A percentile compares a stretch with the other conserved stretches of the same genome.
Evolutionary conservation across 495 filamentous ascomycete genomes (phyloP).

Genomic region (Aspergillus hancockii): DNA sequence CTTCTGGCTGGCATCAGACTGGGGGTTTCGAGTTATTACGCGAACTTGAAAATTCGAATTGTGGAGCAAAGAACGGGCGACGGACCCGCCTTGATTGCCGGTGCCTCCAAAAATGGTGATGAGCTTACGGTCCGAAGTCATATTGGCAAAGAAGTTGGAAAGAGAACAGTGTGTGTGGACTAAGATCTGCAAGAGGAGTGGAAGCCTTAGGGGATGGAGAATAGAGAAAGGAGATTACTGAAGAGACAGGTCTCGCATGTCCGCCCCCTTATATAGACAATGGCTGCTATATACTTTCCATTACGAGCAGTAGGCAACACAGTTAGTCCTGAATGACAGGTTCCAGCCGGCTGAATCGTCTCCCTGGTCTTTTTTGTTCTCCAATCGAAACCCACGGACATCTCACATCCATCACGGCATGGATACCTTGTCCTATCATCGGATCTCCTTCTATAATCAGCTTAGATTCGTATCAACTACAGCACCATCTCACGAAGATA

Average conservation of each 20-base stretch:
- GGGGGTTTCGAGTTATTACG: constrained; percentile 40
- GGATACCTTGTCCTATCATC: not conserved
- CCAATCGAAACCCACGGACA: too few species aligned
- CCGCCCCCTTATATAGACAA: not conserved
- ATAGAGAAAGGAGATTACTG: not conserved
- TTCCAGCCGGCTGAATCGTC: not conserved
- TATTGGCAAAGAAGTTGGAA: not conserved
- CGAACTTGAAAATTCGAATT: constrained; percentile 37
- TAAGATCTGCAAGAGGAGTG: not conserved
- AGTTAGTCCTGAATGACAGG: not conserved
- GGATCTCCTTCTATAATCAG: not conserved
- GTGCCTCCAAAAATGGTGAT: constrained; percentile 28
- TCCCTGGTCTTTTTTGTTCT: not conserved
- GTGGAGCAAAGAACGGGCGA: constrained; percentile 34
- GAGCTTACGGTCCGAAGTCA: constrained; percentile 10
- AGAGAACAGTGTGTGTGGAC: not conserved
- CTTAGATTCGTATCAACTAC: not conserved
- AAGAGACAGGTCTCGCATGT: not conserved
- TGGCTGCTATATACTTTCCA: not conserved
- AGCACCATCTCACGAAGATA: not conserved
- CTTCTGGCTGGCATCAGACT: constrained; percentile 38
- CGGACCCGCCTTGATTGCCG: constrained; percentile 48
- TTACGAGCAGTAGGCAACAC: not conserved
- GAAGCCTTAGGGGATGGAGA: not conserved
- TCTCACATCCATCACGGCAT: too few species aligned